Evolutionary conservation across 1,139 yeast species (phyloP).

Genomic region (Hemisphaericaspora xylanilytica): DNA sequence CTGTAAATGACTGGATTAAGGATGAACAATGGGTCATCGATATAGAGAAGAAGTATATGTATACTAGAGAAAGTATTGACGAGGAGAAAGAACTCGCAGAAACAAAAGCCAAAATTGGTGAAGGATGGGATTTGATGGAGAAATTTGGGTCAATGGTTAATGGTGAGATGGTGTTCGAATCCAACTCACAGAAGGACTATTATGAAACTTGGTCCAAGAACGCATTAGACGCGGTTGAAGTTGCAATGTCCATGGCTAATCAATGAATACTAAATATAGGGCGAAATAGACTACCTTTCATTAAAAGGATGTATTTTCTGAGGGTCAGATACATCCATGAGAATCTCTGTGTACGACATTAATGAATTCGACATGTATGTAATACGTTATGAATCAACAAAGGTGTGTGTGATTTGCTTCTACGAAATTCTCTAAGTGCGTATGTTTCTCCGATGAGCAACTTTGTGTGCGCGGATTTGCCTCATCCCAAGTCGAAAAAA

Average conservation of each 20-base stretch:
- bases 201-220: conserved; percentile 32
- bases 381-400: too few species aligned
- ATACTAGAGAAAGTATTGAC: conserved; percentile 25
- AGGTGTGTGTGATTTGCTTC: too few species aligned
- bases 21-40: conserved; percentile 55
- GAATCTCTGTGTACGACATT: too few species aligned
- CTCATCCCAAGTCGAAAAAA: background rate
- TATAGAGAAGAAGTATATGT: conserved; percentile 40
- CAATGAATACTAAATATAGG: too few species aligned
- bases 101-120: conserved; percentile 30
- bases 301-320: too few species aligned
- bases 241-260: too few species aligned
- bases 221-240: background rate
- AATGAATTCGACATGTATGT: too few species aligned
- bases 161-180: conserved; percentile 29
- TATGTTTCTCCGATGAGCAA: too few species aligned
- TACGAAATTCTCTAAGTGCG: too few species aligned
- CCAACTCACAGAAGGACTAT: conserved; percentile 29
- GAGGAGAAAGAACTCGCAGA: conserved; percentile 21
- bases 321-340: too few species aligned
- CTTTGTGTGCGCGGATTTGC: too few species aligned
- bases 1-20: conserved; percentile 52
- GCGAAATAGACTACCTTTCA: too few species aligned
- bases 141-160: conserved; percentile 38
- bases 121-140: conserved; percentile 31